Conservation (phyloP, 768 basidiomycete genomes). For the Pisolithus tinctorius region DNA sequence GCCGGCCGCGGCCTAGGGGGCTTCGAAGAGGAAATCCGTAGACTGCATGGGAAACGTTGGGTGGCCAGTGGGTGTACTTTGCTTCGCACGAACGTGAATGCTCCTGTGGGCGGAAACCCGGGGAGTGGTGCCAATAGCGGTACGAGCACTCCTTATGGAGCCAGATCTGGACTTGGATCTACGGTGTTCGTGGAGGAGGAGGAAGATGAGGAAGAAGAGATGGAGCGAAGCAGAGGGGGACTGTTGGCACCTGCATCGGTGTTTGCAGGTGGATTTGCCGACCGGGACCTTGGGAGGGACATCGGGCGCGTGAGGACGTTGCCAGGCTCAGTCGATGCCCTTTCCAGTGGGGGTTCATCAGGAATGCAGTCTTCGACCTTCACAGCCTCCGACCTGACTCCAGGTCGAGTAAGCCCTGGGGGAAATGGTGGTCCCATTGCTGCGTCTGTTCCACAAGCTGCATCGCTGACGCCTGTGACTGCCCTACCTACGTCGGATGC, state of each 20-base stretch:
- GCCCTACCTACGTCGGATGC: conserved; percentile 66
- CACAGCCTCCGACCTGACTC: conserved; percentile 57
- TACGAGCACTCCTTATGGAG: conserved; percentile 59
- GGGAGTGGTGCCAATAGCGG: conserved; percentile 57
- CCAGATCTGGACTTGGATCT: conserved; percentile 45
- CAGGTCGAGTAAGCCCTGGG: conserved; percentile 26
- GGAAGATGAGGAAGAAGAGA: conserved; percentile 62
- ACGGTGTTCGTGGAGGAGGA: conserved; percentile 64
- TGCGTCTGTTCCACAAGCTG: conserved; percentile 15
- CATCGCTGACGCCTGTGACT: conserved; percentile 62
- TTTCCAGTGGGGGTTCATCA: conserved; percentile 22
- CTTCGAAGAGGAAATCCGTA: conserved; percentile 75
- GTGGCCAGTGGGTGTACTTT: conserved; percentile 52
- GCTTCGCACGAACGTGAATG: conserved; percentile 55
- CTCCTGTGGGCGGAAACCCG: conserved; percentile 22
- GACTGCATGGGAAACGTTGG: conserved; percentile 72
- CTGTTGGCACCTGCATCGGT: conserved; percentile 21
- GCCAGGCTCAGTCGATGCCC: conserved; percentile 37
- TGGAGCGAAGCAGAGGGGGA: conserved; percentile 39
- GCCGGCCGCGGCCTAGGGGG: conserved; percentile 39
- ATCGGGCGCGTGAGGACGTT: conserved; percentile 46
- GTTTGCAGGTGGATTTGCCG: conserved; percentile 33
- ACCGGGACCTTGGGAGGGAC: conserved; percentile 36
- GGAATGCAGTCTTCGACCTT: conserved; percentile 45
- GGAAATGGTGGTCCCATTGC: conserved; percentile 24